phyloP scores from a whole-genome alignment of 345 rosid genomes.

The Clausena lansium region DNA sequence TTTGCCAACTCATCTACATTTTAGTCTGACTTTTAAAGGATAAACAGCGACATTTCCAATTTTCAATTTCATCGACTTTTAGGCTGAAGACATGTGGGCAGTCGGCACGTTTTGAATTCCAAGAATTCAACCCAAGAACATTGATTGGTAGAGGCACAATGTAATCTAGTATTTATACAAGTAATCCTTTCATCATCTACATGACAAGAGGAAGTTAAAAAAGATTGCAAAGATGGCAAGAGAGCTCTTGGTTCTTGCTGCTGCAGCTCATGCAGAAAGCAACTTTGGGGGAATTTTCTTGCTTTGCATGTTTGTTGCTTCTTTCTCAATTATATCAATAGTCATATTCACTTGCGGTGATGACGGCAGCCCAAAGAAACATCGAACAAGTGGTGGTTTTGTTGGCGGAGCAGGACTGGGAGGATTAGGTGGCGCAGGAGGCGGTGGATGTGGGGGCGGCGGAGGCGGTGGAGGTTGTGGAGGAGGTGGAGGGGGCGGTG shows the following conservation, averaged over 20 bases:
- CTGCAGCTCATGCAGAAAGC: background rate
- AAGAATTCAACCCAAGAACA: no score
- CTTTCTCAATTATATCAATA: conserved; percentile 21
- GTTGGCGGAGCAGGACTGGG: background rate
- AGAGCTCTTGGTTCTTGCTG: background rate
- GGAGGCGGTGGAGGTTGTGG: no score
- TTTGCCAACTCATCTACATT: background rate
- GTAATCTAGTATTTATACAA: no score
- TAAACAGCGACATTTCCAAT: background rate
- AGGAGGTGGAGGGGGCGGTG: background rate
- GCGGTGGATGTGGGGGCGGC: no score
- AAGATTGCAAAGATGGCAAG: conserved; percentile 1
- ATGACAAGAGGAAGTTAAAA: no score
- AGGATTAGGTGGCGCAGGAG: background rate
- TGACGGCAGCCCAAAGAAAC: background rate
- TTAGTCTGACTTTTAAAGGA: background rate
- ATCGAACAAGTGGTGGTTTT: background rate
- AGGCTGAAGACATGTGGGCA: background rate
- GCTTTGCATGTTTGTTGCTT: conserved; percentile 10
- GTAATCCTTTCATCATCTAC: no score
- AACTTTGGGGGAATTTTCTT: conserved; percentile 9
- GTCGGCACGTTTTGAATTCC: background rate
- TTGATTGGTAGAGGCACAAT: no score
- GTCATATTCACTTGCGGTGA: conserved; percentile 22
- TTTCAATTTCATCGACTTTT: no score